Evolutionary conservation across 1,139 yeast species (phyloP), one percentile per base, ranked within the genome.

Genomic region (Suhomyces chickasaworum): DNA sequence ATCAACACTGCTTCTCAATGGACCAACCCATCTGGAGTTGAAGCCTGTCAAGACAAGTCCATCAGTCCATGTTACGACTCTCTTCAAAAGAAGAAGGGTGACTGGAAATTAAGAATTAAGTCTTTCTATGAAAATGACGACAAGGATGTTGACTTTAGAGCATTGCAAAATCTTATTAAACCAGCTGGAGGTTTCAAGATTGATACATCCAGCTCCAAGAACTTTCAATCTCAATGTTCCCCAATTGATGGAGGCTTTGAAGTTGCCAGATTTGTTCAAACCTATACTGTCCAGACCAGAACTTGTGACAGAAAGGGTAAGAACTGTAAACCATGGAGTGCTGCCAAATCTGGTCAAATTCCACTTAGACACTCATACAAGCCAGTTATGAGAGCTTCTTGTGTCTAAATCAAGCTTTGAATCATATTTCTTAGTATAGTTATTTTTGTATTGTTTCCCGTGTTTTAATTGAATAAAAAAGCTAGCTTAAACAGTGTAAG

Each of bases 311-410:
- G 8, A 12, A 17, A 8, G 2, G 35, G 27, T n/a, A 17, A 18
- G 25, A 21, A 22, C 20, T 38, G 41, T 20, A 10, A 9, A 10
- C 17, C 34, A 27, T 38, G 35, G 41, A 38, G 35, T 30, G 41
- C 21, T 8, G 31, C 31, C 9, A 38, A 29, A n/a, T 17, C 41
- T 2, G 41, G 41, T 1, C n/a, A n/a, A 17, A 21, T 38, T n/a
- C 41, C 41, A 18, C 41, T 38, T 17, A 25, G 37, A 33, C 37
- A 33, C 37, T 25, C 29, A 25, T 25, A 25, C 29, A n/a, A 25
- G 12, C 29, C 29, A 9, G 29, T 25, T 25, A 25, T 25, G 29
- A 25, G 29, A 12, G 29, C 29, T 6, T 10, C 29, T 12, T 25
- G 29, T 25, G 3, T 13, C 13, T 25, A 25, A 25, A 9, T 10